A percentile compares a stretch with the other conserved stretches of the same genome.
Evolutionary conservation across 164 flowering plant species (phyloP).

Genomic region (Malania oleifera): DNA sequence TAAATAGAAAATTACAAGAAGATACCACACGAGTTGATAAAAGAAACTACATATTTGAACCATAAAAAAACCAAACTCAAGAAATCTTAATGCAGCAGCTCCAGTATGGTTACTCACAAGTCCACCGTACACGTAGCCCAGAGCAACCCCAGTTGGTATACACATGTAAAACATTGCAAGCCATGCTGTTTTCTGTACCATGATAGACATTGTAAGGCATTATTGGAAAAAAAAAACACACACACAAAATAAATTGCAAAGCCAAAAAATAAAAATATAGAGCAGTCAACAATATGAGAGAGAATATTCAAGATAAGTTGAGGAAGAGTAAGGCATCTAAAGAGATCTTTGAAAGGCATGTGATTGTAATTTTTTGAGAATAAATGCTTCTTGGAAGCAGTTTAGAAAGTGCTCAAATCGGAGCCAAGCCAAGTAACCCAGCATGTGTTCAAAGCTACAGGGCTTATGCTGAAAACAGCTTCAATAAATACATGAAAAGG

Average conservation of each 20-base stretch:
- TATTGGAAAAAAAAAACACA: neutral
- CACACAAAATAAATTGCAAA: neutral
- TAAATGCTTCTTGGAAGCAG: neutral
- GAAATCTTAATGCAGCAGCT: neutral
- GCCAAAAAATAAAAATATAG: neutral
- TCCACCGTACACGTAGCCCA: slow-evolving; percentile 79
- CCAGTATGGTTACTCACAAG: slow-evolving; percentile 34
- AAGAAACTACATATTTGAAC: neutral
- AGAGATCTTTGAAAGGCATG: neutral
- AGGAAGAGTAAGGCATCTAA: neutral
- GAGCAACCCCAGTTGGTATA: slow-evolving; percentile 64
- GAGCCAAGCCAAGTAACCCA: neutral
- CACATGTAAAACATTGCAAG: slow-evolving; percentile 71
- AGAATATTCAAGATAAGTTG: neutral
- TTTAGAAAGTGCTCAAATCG: neutral
- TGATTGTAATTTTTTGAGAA: neutral
- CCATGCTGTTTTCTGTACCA: slow-evolving; percentile 65
- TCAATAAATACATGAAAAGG: neutral
- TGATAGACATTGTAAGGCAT: neutral
- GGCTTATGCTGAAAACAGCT: too few species aligned
- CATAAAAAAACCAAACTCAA: neutral
- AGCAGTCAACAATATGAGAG: neutral
- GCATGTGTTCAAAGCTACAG: too few species aligned
- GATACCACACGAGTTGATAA: too few species aligned
- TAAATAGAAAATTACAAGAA: too few species aligned